Evolutionary conservation across 2,329 filamentous ascomycete genomes (phyloP), one percentile per base, ranked within the genome.

Genomic region (Aspergillus japonicus): DNA sequence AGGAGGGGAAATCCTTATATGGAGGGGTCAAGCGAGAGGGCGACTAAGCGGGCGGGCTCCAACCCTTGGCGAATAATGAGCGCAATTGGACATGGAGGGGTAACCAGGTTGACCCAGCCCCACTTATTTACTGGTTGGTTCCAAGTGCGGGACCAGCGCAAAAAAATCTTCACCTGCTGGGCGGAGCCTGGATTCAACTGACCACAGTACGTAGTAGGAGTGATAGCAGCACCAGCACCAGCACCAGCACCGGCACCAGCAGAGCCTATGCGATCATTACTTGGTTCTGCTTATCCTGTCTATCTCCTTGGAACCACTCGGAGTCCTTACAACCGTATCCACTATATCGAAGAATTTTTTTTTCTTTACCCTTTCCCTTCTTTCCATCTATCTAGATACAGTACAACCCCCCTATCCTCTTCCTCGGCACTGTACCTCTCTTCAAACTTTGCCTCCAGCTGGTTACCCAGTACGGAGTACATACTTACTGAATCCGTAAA

Each of bases 1-100:
- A 71, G 72, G 74, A 74, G 75, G 76, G 76, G 75, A 75, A 76
- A 73, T 72, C 72, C 75, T 78, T 78, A 76, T 77, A 78, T 78
- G 76, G 76, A 77, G 76, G 75, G 76, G 76, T 42, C 73, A 76
- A 77, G 71, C 75, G 72, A 77, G 74, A 67, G 62, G 66, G 69
- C 68, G 69, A 75, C 69, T 72, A 67, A 69, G 69, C 69, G 64
- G 66, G 68, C 68, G 68, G 70, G 72, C 65, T 71, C 69, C 70
- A 76, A 72, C 69, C 70, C 70, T 74, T 64, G 64, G 58, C 63
- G 64, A 62, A 58, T 58, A 42, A 12, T 35, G 47, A 21, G 50
- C 59, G 31, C 69, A 58, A 73, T 74, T 75, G 73, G 72, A 50
- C 64, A 56, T 65, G 59, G 60, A 68, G 66, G 65, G 66, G 65